Evolutionary conservation across 257 asterid species (phyloP), one percentile per base, ranked within the genome.

Genomic region (Asclepias syriaca): DNA sequence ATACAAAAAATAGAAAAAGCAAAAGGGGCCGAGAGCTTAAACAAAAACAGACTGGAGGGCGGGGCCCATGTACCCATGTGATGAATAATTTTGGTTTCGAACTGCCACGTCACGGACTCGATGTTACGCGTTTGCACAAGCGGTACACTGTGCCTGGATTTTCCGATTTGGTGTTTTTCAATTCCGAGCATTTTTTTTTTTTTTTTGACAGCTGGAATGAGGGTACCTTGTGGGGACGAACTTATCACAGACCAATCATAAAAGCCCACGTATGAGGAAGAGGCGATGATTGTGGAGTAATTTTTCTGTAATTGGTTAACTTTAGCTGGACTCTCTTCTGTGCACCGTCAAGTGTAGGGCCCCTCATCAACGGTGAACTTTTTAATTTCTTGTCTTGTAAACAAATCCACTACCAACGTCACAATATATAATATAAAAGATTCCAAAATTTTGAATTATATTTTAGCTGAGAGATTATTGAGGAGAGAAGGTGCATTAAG

Each of bases 11-110:
- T 27, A 78, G 79, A 78, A 80, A 80, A 78, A 43, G 10, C 48
- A 43, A 8, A 43, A 43, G 32, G 24, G 51, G 27, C 65, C 59
- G 66, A 67, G 68, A 58, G 65, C 73, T 68, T 48, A 72, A 37
- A 85, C 39, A 34, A 34, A 34, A 34, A 34, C 95, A 86, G 90
- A 83, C 84, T 82, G 90, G 85, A 79, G 21, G 88, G 76, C 87
- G 39, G 39, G 88, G 76, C 87, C 88, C 83, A 12, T 34, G 66
- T 49, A 51, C 77, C 88, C 88, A 85, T 82, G 89, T 87, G 88
- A 81, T 19, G 57, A n/a, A 1, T 16, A 7, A 18, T 5, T 60
- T 40, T 5, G 80, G 75, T 70, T 75, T 67, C 72, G 78, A 76
- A 39, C 63, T 10, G 77, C 86, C 89, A 85, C 87, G 80, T 85